A percentile compares a stretch with the other conserved stretches of the same genome.
These are phyloP conservation scores for Melastoma malabathricum DNA, from an alignment of 345 rosid species.

Conservation along the genomic window DNA sequence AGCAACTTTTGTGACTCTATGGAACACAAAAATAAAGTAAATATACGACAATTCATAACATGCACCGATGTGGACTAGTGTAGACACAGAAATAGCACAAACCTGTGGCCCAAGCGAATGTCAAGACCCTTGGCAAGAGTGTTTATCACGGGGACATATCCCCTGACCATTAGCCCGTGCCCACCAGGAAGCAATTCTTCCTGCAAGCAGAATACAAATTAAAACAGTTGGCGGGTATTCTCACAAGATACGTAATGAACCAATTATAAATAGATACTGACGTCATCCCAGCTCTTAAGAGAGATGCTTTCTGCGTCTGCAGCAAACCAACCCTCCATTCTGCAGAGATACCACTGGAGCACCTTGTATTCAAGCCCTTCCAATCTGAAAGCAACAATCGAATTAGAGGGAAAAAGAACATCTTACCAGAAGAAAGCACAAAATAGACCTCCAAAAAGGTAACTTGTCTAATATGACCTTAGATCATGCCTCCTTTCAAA, in stretches of 20 bases:
- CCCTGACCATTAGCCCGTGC: slow-evolving; percentile 97
- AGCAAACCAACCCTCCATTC: slow-evolving; percentile 99
- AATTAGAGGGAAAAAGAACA: slow-evolving; percentile 3
- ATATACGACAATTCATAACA: neutral
- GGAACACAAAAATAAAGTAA: neutral
- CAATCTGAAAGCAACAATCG: slow-evolving; percentile 27
- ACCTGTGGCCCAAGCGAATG: slow-evolving; percentile 77
- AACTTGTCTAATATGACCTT: slow-evolving; percentile 30
- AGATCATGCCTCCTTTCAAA: slow-evolving; percentile 67
- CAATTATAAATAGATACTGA: slow-evolving; percentile 5
- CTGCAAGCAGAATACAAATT: slow-evolving; percentile 20
- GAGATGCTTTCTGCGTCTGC: slow-evolving; percentile 96
- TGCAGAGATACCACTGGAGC: slow-evolving; percentile 92
- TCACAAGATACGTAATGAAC: neutral
- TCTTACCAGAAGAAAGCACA: neutral
- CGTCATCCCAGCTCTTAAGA: slow-evolving; percentile 83
- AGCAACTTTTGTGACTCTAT: slow-evolving; percentile 61
- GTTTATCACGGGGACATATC: slow-evolving; percentile 87
- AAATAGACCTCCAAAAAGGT: neutral
- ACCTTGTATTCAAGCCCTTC: slow-evolving; percentile 71
- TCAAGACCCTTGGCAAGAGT: slow-evolving; percentile 93
- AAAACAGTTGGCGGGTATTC: neutral
- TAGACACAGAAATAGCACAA: neutral
- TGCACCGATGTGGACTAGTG: neutral
- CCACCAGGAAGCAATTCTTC: slow-evolving; percentile 93